A percentile compares a stretch with the other conserved stretches of the same genome.
phyloP scores from a whole-genome alignment of 164 flowering plant genomes.

The Magnolia kwangsiensis region DNA sequence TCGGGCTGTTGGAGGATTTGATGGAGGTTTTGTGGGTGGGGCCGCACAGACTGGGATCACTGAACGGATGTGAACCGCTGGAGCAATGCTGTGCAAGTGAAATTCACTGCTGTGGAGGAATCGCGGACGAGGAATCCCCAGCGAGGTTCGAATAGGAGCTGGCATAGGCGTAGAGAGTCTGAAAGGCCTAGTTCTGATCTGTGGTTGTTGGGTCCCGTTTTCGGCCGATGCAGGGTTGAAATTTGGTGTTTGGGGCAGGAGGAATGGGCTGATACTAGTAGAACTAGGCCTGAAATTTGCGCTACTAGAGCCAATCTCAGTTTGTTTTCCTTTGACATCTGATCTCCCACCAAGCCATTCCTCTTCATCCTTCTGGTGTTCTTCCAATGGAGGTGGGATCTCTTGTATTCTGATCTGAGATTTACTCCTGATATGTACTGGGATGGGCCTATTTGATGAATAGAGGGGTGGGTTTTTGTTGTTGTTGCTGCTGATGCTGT shows the following conservation, averaged over 20 bases:
- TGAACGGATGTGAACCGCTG: slow-evolving; percentile 48
- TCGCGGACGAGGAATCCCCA: slow-evolving; percentile 9
- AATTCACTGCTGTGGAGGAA: slow-evolving; percentile 8
- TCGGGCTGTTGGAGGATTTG: slow-evolving; percentile 12
- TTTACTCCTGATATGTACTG: slow-evolving; percentile 18
- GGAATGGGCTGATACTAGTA: slow-evolving; percentile 11
- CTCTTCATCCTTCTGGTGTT: slow-evolving; percentile 31
- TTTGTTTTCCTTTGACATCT: slow-evolving; percentile 9
- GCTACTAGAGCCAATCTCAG: slow-evolving; percentile 14
- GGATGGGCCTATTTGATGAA: not conserved
- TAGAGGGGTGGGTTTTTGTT: slow-evolving; percentile 6
- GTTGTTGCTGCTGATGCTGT: not conserved
- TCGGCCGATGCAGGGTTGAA: slow-evolving; percentile 6
- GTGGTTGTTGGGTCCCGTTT: slow-evolving; percentile 5
- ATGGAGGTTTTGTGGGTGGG: slow-evolving; percentile 27
- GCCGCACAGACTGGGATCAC: slow-evolving; percentile 53
- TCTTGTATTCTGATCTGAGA: slow-evolving; percentile 19
- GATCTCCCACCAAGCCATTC: slow-evolving; percentile 29
- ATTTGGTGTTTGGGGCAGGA: slow-evolving; percentile 3
- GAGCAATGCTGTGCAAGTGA: slow-evolving; percentile 31
- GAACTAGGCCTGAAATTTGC: slow-evolving; percentile 4
- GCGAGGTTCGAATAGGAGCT: not conserved
- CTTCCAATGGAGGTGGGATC: slow-evolving; percentile 23
- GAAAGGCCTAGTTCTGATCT: slow-evolving; percentile 12
- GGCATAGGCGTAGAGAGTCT: slow-evolving; percentile 8